Evolutionary conservation across 768 basidiomycete species (phyloP), one percentile per base, ranked within the genome.

Genomic region (Cystobasidium onofrii): DNA sequence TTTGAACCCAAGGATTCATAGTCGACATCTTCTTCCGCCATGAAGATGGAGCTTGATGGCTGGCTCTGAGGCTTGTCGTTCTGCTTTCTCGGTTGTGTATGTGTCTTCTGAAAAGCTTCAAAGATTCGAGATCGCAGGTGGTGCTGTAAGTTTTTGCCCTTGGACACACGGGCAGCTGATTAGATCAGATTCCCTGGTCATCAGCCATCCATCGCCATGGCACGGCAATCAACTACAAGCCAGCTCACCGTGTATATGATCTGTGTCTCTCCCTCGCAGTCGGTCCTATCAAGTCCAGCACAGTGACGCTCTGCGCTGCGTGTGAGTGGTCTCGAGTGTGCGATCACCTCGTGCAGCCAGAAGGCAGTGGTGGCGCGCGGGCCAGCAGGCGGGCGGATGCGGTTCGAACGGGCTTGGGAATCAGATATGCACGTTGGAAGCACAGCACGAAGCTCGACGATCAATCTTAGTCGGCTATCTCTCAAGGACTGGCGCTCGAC

Each of bases 1-100:
- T 90, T 90, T 9, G 87, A 85, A 69, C 86, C 86, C 67, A 85
- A 82, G 69, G 88, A 88, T 29, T 85, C 84, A 76, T 86, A 79
- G 62, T 79, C 79, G 60, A 76, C 64, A 23, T 57, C 52, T 31
- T 74, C 77, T 27, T 64, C 63, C 6, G 57, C 57, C 57, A 60
- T 60, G 57, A 29, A n/a, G 7, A 27, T 27, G 17, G 31, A 15
- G n/a, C 15, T 3, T 50, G 46, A 15, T 50, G 46, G 4, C n/a
- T n/a, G n/a, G n/a, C n/a, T n/a, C n/a, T n/a, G n/a, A n/a, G n/a
- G n/a, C n/a, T n/a, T n/a, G n/a, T n/a, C n/a, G n/a, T n/a, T n/a
- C n/a, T n/a, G n/a, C n/a, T n/a, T n/a, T n/a, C n/a, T n/a, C n/a
- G n/a, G n/a, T n/a, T n/a, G n/a, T n/a, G n/a, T n/a, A n/a, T n/a